phyloP scores from a whole-genome alignment of 2,329 filamentous ascomycete species.

The Rasamsonia emersonii region DNA sequence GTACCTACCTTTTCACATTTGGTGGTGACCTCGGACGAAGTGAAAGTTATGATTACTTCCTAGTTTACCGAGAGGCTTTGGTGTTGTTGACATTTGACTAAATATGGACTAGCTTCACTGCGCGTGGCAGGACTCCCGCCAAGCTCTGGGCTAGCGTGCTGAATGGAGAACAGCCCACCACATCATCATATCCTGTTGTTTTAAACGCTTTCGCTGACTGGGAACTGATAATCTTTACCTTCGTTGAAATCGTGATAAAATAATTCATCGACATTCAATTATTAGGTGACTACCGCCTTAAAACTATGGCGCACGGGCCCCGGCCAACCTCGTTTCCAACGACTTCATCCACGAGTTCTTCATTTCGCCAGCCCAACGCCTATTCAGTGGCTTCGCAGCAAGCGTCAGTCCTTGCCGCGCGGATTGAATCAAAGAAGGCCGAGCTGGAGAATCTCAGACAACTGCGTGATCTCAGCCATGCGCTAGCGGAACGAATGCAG shows the following conservation, averaged over 20 bases:
- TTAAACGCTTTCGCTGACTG: not conserved
- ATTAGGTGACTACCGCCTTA: no score
- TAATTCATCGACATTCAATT: no score
- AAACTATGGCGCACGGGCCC: slow-evolving; percentile 29
- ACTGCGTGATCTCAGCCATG: slow-evolving; percentile 52
- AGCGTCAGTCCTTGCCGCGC: slow-evolving; percentile 49
- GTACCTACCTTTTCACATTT: no score
- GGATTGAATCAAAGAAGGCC: slow-evolving; percentile 55
- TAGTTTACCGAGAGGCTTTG: no score
- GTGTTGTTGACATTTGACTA: slow-evolving; percentile 32
- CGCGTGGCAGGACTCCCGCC: slow-evolving; percentile 1
- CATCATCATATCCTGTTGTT: not conserved
- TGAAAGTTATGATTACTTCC: no score
- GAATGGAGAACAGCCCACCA: not conserved
- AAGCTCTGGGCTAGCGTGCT: no score
- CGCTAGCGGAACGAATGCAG: slow-evolving; percentile 56
- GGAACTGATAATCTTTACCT: no score
- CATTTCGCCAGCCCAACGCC: slow-evolving; percentile 22
- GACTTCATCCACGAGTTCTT: slow-evolving; percentile 16
- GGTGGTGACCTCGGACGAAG: no score
- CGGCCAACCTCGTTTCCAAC: slow-evolving; percentile 25
- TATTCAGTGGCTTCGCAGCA: slow-evolving; percentile 32
- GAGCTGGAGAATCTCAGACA: slow-evolving; percentile 56
- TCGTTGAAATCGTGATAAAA: not conserved
- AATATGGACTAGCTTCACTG: slow-evolving; percentile 19